Evolutionary conservation across 2,329 filamentous ascomycete species (phyloP).

Genomic region (Sporothrix sp.): DNA sequence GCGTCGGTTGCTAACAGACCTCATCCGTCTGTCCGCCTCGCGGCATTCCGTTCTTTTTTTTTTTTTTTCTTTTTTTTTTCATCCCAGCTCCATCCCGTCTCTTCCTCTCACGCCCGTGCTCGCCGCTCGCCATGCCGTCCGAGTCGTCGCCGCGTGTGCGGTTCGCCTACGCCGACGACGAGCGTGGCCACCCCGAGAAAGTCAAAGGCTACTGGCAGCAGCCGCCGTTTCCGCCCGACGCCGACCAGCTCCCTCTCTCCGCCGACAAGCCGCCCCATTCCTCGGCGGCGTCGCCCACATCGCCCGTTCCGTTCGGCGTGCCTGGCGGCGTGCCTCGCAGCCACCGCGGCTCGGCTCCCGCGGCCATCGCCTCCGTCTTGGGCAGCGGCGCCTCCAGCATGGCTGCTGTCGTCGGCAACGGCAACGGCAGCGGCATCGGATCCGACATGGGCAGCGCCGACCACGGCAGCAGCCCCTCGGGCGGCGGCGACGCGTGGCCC

Average conservation of each 20-base stretch:
- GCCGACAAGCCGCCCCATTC: slow-evolving; percentile 33
- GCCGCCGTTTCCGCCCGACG: slow-evolving; percentile 32
- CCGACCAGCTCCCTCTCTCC: slow-evolving; percentile 39
- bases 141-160: slow-evolving; percentile 48
- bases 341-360: slow-evolving; percentile 25
- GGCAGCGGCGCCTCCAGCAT: slow-evolving; percentile 1
- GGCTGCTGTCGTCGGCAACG: slow-evolving; percentile 9
- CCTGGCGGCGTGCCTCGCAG: slow-evolving; percentile 34
- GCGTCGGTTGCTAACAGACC: background rate
- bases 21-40: background rate
- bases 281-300: slow-evolving; percentile 31
- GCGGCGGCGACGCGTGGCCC: slow-evolving; percentile 34
- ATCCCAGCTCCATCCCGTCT: background rate
- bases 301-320: slow-evolving; percentile 33
- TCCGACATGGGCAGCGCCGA: background rate
- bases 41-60: background rate
- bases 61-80: background rate
- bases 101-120: background rate
- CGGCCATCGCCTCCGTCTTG: slow-evolving; percentile 5
- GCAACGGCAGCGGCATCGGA: slow-evolving; percentile 16
- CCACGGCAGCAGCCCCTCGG: slow-evolving; percentile 20
- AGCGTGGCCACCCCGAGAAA: slow-evolving; percentile 33
- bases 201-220: slow-evolving; percentile 30
- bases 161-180: slow-evolving; percentile 43
- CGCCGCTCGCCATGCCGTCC: slow-evolving; percentile 26